A percentile compares a stretch with the other conserved stretches of the same genome.
These are phyloP conservation scores for Phytopythium ostracodes DNA, from an alignment of 352 stramenopile genomes.

Conservation along the genomic window DNA sequence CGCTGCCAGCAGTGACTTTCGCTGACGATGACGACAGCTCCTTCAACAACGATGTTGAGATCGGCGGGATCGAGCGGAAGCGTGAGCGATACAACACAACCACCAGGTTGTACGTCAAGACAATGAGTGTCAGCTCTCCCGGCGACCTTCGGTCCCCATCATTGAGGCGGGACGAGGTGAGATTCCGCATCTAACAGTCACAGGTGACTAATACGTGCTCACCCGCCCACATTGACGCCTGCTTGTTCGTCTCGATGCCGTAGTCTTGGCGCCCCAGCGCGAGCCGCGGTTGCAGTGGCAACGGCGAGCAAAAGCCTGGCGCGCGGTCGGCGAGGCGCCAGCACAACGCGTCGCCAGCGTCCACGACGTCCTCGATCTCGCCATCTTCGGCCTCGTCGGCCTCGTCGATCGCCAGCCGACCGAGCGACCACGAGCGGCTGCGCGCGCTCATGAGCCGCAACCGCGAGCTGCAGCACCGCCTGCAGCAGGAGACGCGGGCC, in stretches of 20 bases:
- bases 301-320: background rate
- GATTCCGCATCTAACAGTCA: background rate
- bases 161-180: background rate
- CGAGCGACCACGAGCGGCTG: slow-evolving; percentile 60
- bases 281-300: background rate
- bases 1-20: slow-evolving; percentile 7
- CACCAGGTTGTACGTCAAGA: background rate
- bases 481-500: slow-evolving; percentile 68
- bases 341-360: slow-evolving; percentile 9
- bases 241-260: background rate
- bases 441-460: slow-evolving; percentile 75
- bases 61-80: background rate
- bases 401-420: slow-evolving; percentile 13
- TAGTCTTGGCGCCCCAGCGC: background rate
- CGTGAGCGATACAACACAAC: background rate
- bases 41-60: background rate
- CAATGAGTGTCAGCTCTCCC: background rate
- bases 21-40: background rate
- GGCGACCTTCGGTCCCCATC: background rate
- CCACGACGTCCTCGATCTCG: slow-evolving; percentile 14
- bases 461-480: slow-evolving; percentile 65
- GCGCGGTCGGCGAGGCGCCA: background rate
- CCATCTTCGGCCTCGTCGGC: slow-evolving; percentile 32
- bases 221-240: background rate
- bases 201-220: background rate